These are phyloP conservation scores for Trichoderma lentiforme DNA, from an alignment of 2,329 filamentous ascomycete species.

Conservation along the genomic window DNA sequence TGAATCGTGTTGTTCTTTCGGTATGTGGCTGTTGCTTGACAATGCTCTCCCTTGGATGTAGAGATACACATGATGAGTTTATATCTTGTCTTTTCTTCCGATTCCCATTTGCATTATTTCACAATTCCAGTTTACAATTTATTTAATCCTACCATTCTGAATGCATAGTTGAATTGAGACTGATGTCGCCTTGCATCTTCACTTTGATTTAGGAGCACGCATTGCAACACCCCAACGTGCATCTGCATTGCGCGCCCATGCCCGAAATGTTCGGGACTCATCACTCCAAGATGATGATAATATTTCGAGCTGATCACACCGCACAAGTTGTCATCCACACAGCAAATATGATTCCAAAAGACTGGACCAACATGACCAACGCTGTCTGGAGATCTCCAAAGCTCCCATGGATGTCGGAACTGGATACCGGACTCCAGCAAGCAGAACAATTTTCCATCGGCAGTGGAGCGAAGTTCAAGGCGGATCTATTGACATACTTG, in stretches of 20 bases:
- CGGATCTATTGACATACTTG: slow-evolving; percentile 71
- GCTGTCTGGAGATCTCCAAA: slow-evolving; percentile 74
- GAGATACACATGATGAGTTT: not conserved
- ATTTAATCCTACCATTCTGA: not conserved
- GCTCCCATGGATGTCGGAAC: slow-evolving; percentile 49
- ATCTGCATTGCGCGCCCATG: slow-evolving; percentile 71
- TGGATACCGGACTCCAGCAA: not conserved
- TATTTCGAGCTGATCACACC: slow-evolving; percentile 71
- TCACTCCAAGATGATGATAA: slow-evolving; percentile 82
- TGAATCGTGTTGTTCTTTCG: slow-evolving; percentile 53
- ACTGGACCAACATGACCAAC: slow-evolving; percentile 88
- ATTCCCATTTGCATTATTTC: not conserved
- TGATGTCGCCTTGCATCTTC: not conserved
- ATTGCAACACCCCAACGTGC: slow-evolving; percentile 61
- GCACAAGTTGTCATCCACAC: slow-evolving; percentile 83
- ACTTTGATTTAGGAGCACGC: slow-evolving; percentile 54
- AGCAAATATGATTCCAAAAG: slow-evolving; percentile 83
- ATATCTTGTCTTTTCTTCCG: not conserved
- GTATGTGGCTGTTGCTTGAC: slow-evolving; percentile 39
- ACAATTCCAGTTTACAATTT: not conserved
- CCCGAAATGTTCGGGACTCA: slow-evolving; percentile 85
- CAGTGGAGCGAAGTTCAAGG: slow-evolving; percentile 68
- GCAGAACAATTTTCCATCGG: slow-evolving; percentile 38
- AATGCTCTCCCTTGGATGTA: not conserved
- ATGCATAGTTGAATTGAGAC: not conserved